A percentile compares a stretch with the other conserved stretches of the same genome.
phyloP scores from a whole-genome alignment of 805 yeast genomes.

The Kodamaea sagamina region DNA sequence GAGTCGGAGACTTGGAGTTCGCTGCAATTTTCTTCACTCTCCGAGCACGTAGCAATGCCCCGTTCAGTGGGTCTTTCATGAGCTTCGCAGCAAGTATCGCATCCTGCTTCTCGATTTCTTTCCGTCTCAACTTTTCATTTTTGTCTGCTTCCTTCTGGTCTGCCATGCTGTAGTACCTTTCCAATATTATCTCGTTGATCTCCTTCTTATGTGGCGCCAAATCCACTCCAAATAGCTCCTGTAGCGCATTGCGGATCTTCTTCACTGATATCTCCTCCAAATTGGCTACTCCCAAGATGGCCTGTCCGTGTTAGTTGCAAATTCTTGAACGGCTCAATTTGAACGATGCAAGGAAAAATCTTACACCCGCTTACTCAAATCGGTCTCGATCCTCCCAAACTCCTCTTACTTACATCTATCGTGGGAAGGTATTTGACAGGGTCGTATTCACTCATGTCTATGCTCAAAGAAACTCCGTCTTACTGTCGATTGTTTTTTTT shows the following conservation, averaged over 20 bases:
- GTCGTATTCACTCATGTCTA: constrained; percentile 17
- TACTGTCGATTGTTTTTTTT: background rate
- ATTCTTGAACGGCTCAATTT: background rate
- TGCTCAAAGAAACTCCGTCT: background rate
- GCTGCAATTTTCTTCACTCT: constrained; percentile 16
- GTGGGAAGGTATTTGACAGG: constrained; percentile 54
- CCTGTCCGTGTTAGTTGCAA: constrained; percentile 41
- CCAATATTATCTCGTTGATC: constrained; percentile 60
- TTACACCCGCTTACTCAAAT: no score
- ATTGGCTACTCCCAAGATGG: constrained; percentile 71
- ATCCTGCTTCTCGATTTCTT: constrained; percentile 50
- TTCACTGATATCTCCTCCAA: constrained; percentile 70
- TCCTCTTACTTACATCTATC: constrained; percentile 53
- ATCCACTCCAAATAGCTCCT: constrained; percentile 62
- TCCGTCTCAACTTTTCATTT: constrained; percentile 21
- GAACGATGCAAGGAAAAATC: no score
- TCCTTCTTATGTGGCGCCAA: constrained; percentile 51
- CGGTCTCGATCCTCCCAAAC: background rate
- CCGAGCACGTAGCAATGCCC: constrained; percentile 24
- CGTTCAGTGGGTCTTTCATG: constrained; percentile 33
- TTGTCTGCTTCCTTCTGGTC: constrained; percentile 39
- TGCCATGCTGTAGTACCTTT: constrained; percentile 52
- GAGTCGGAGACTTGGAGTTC: constrained; percentile 14
- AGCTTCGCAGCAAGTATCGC: constrained; percentile 53
- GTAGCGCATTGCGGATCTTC: constrained; percentile 69